A percentile compares a stretch with the other conserved stretches of the same genome.
These are phyloP conservation scores for Aspergillus fumigatus DNA, from an alignment of 2,329 filamentous ascomycete species.

Conservation along the genomic window DNA sequence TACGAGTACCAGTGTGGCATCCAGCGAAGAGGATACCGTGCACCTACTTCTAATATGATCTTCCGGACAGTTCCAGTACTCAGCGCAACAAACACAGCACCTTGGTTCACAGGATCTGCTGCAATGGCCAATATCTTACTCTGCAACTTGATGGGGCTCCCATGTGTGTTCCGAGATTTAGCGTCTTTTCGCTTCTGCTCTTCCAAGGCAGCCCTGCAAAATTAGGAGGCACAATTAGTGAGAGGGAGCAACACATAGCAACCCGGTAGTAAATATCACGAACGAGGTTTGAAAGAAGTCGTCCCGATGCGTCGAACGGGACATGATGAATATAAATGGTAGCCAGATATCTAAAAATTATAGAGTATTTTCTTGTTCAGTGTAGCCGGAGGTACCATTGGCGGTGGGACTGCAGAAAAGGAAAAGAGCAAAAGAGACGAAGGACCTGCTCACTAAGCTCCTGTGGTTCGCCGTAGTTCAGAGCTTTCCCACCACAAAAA, in stretches of 20 bases:
- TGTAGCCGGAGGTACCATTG: neutral
- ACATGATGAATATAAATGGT: constrained; percentile 41
- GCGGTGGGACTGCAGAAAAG: neutral
- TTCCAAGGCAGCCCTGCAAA: constrained; percentile 43
- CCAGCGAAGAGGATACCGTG: constrained; percentile 14
- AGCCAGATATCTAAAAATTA: neutral
- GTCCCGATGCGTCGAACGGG: constrained; percentile 66
- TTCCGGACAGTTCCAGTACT: constrained; percentile 75
- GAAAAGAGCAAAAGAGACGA: constrained; percentile 9
- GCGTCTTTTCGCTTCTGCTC: constrained; percentile 60
- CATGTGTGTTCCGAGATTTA: constrained; percentile 76
- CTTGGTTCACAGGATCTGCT: constrained; percentile 59
- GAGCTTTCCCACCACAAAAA: constrained; percentile 27
- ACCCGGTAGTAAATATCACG: constrained; percentile 27
- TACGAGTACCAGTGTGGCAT: constrained; percentile 2
- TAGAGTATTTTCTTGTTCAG: neutral
- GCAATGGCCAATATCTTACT: constrained; percentile 80
- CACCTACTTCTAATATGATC: constrained; percentile 70
- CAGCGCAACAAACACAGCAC: constrained; percentile 73
- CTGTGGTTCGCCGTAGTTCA: constrained; percentile 29
- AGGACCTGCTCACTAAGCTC: constrained; percentile 29
- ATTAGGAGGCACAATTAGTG: constrained; percentile 8
- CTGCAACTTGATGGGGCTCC: constrained; percentile 71
- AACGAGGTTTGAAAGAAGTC: constrained; percentile 94
- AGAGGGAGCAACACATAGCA: constrained; percentile 3